Conservation (phyloP, 345 rosid species). For the Hypericum androsaemum region DNA sequence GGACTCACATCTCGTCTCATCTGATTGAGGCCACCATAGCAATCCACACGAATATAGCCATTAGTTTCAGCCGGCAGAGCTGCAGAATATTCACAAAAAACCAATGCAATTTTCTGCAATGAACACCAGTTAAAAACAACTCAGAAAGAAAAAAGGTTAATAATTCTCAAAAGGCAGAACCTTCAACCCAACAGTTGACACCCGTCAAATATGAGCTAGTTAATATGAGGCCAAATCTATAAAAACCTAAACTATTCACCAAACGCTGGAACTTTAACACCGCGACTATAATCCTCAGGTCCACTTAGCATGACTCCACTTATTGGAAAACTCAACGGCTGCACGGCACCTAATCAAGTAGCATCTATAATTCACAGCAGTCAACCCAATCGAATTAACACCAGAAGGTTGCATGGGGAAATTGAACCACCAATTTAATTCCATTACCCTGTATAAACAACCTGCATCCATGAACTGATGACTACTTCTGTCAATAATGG, state of each 20-base stretch:
- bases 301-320: too few relatives aligned
- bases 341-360: too few relatives aligned
- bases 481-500: too few relatives aligned
- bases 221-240: neutral
- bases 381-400: too few relatives aligned
- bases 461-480: too few relatives aligned
- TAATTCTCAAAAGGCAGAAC: constrained; percentile 8
- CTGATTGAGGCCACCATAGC: constrained; percentile 95
- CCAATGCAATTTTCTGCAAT: constrained; percentile 91
- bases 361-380: too few relatives aligned
- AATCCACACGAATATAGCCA: constrained; percentile 89
- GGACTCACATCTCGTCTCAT: constrained; percentile 92
- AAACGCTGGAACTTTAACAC: neutral
- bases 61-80: constrained; percentile 65
- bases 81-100: constrained; percentile 94
- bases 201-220: neutral
- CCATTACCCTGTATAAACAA: too few relatives aligned
- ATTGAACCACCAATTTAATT: too few relatives aligned
- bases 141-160: constrained; percentile 30
- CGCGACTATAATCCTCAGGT: too few relatives aligned
- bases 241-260: neutral
- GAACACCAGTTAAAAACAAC: constrained; percentile 56
- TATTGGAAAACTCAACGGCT: too few relatives aligned
- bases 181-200: constrained; percentile 13
- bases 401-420: too few relatives aligned